Evolutionary conservation across 176 grass and related monocot genomes (phyloP), one percentile per base, ranked within the genome.

Genomic region (Musa acuminata): DNA sequence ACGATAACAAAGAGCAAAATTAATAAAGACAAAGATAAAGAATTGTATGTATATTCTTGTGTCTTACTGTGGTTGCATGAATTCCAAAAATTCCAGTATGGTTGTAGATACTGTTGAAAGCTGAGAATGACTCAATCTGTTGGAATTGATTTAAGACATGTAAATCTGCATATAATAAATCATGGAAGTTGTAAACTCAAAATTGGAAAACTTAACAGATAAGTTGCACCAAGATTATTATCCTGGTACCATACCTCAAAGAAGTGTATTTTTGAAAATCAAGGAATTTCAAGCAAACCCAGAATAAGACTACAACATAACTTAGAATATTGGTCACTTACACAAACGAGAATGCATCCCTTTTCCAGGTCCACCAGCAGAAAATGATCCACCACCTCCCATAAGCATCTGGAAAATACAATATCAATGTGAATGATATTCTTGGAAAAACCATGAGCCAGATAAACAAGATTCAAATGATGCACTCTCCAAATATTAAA

Each of bases 41-140:
- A 52, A 72, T 43, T 13, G 13, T 14, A 29, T 24, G 14, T 7
- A 55, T 8, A 74, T 24, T 55, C 22, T 10, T 13, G 68, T 51
- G 22, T 73, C 90, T 89, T 87, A 99, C 95, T 80, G 86, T 94
- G 54, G 84, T 91, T 84, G 95, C 74, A 84, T 91, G 88, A 49
- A 99, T 95, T 80, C 96, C 96, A 81, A 99, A 99, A 80, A 99
- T 80, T 77, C 95, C 88, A 64, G 88, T 94, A 53, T 87, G 77
- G 70, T 88, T 99, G 83, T 99, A 92, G 60, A 99, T 71, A 78
- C 89, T 77, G 52, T 82, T 91, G 76, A 99, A 99, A 87, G 91
- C 86, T 58, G 91, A 87, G 62, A 95, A 81, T 64, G 90, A 91
- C 54, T 91, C 82, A 73, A 99, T 81, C 72, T 99, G 88, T 65